Conservation (phyloP, 2,329 filamentous ascomycete species). For the Ascochyta lentis region DNA sequence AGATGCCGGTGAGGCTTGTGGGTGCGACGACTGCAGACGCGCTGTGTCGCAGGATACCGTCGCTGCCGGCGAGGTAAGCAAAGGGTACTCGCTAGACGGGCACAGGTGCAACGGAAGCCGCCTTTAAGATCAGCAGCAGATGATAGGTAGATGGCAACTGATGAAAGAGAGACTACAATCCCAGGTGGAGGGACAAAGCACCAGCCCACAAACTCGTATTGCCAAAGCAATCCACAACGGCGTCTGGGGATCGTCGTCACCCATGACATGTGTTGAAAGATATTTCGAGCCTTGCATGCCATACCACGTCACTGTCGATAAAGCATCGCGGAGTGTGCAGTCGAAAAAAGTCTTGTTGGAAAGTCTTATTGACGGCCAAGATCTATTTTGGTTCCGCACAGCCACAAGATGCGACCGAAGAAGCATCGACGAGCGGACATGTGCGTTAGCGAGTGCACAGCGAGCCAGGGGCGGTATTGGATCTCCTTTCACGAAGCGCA, state of each 20-base stretch:
- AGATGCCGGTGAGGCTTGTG: neutral
- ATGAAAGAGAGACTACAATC: neutral
- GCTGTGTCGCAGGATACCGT: slow-evolving; percentile 6
- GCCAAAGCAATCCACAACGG: neutral
- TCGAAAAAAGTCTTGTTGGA: slow-evolving; percentile 17
- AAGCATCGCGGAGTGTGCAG: slow-evolving; percentile 10
- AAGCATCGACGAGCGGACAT: slow-evolving; percentile 14
- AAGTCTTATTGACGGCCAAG: slow-evolving; percentile 15
- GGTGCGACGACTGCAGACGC: slow-evolving; percentile 6
- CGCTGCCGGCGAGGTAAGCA: neutral
- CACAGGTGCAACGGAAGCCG: neutral
- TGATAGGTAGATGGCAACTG: neutral
- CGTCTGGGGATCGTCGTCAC: neutral
- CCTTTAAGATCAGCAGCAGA: neutral
- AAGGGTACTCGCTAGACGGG: neutral
- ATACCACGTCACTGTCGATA: slow-evolving; percentile 14
- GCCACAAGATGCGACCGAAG: slow-evolving; percentile 17
- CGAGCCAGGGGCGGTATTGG: slow-evolving; percentile 9
- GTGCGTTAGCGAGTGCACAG: slow-evolving; percentile 4
- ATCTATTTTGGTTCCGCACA: slow-evolving; percentile 19
- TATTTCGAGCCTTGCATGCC: slow-evolving; percentile 4
- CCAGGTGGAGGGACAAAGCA: neutral
- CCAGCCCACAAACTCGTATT: neutral
- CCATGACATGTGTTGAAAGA: neutral
- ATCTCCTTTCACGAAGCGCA: neutral